A percentile compares a stretch with the other conserved stretches of the same genome.
phyloP scores from a whole-genome alignment of 2,329 filamentous ascomycete genomes.

The Venturia asperata region DNA sequence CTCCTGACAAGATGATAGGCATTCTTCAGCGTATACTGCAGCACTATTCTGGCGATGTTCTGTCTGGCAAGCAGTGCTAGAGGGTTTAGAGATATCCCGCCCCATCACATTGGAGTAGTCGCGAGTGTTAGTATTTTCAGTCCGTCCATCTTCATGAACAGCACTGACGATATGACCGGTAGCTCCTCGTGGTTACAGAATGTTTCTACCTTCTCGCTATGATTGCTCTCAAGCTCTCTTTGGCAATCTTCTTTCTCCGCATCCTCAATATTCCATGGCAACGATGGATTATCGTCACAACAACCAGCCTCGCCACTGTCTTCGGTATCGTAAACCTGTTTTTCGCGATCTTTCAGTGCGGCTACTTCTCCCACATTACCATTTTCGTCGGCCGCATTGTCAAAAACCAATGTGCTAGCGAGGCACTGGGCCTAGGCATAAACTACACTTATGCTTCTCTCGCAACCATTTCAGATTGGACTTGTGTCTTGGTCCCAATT shows the following conservation, averaged over 20 bases:
- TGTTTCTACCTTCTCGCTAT: conserved; percentile 35
- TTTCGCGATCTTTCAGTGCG: conserved; percentile 29
- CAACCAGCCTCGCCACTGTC: conserved; percentile 28
- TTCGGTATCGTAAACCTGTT: conserved; percentile 29
- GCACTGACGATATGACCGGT: background rate
- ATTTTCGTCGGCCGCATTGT: background rate
- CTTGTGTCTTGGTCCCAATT: conserved; percentile 35
- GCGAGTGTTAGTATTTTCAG: background rate
- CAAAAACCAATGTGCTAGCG: conserved; percentile 14
- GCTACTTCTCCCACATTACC: conserved; percentile 22
- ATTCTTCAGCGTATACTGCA: conserved; percentile 25
- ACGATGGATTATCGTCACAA: conserved; percentile 24
- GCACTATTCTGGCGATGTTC: conserved; percentile 21
- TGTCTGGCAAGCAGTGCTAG: background rate
- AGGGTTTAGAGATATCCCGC: background rate
- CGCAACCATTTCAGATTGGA: conserved; percentile 32
- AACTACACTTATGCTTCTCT: conserved; percentile 25
- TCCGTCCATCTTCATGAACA: background rate
- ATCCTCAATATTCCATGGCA: conserved; percentile 37
- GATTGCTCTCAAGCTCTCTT: conserved; percentile 38
- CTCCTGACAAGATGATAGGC: conserved; percentile 23
- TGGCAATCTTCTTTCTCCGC: conserved; percentile 40
- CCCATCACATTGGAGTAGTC: conserved; percentile 15
- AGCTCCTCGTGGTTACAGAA: conserved; percentile 33
- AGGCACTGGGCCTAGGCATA: conserved; percentile 16